phyloP scores from a whole-genome alignment of 768 basidiomycete genomes.

The Fistulinella prunicolor region DNA sequence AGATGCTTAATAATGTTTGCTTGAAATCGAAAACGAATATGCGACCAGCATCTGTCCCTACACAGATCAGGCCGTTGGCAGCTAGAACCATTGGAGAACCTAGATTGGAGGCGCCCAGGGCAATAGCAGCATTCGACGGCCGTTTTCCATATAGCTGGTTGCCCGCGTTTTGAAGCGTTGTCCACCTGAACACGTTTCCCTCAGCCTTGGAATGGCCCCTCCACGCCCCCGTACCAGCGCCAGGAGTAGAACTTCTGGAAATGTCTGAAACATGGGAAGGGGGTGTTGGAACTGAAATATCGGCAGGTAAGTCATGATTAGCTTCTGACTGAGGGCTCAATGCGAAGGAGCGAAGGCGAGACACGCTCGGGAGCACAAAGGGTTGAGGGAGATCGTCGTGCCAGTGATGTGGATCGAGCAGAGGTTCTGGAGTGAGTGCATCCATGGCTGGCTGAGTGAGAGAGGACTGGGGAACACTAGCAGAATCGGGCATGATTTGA shows the following conservation, averaged over 20 bases:
- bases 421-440: slow-evolving; percentile 35
- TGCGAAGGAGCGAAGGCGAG: slow-evolving; percentile 71
- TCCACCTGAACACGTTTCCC: slow-evolving; percentile 76
- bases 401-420: background rate
- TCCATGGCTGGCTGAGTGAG: slow-evolving; percentile 32
- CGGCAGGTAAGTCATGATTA: slow-evolving; percentile 41
- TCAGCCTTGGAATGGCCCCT: slow-evolving; percentile 24
- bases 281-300: slow-evolving; percentile 45
- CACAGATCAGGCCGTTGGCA: slow-evolving; percentile 83
- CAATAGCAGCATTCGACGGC: slow-evolving; percentile 56
- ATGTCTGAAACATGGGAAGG: slow-evolving; percentile 68
- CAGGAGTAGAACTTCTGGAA: slow-evolving; percentile 64
- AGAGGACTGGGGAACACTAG: slow-evolving; percentile 41
- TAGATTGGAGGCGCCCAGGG: slow-evolving; percentile 54
- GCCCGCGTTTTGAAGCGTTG: slow-evolving; percentile 56
- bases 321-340: slow-evolving; percentile 44
- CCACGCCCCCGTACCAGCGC: slow-evolving; percentile 27
- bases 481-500: slow-evolving; percentile 35
- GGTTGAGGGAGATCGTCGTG: slow-evolving; percentile 37
- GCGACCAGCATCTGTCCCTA: slow-evolving; percentile 80
- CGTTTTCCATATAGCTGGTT: slow-evolving; percentile 52
- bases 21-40: slow-evolving; percentile 87
- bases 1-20: slow-evolving; percentile 77
- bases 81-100: slow-evolving; percentile 79
- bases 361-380: slow-evolving; percentile 72